Conservation (phyloP, 1,284 basidiomycete genomes). For the Sanguinoderma infundibulare region DNA sequence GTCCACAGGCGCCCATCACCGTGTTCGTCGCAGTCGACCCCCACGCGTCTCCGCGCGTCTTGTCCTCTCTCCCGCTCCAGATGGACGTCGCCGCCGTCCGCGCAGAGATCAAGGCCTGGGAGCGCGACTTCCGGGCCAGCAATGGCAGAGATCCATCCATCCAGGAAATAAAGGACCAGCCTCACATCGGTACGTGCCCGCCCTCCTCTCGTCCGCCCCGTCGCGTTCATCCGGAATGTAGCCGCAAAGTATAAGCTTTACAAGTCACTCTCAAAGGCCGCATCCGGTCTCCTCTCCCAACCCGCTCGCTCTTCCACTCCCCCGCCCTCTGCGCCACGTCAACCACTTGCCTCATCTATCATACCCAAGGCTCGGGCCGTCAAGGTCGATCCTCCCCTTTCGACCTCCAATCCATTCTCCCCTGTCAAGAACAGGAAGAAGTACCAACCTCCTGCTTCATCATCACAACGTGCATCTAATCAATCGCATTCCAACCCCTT, state of each 20-base stretch:
- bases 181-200: constrained; percentile 66
- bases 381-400: constrained; percentile 52
- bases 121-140: constrained; percentile 68
- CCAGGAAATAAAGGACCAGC: constrained; percentile 77
- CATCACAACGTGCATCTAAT: constrained; percentile 26
- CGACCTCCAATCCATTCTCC: constrained; percentile 76
- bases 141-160: constrained; percentile 72
- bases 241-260: constrained; percentile 85
- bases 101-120: constrained; percentile 84
- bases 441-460: constrained; percentile 14
- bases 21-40: not conserved
- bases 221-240: constrained; percentile 39
- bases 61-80: constrained; percentile 31
- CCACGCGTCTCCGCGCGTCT: constrained; percentile 4
- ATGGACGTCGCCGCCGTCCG: constrained; percentile 61
- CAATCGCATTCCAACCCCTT: constrained; percentile 51
- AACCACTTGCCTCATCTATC: constrained; percentile 40
- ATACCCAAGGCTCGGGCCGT: constrained; percentile 53
- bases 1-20: constrained; percentile 14
- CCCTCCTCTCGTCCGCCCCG: constrained; percentile 17
- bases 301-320: constrained; percentile 35
- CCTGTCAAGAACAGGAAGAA: constrained; percentile 62
- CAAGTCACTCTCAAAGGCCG: constrained; percentile 72
- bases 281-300: constrained; percentile 23
- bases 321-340: constrained; percentile 40